Evolutionary conservation across 225 moss, liverwort and hornwort genomes (phyloP).

Genomic region (Bryoerythrophyllum caledonicum): DNA sequence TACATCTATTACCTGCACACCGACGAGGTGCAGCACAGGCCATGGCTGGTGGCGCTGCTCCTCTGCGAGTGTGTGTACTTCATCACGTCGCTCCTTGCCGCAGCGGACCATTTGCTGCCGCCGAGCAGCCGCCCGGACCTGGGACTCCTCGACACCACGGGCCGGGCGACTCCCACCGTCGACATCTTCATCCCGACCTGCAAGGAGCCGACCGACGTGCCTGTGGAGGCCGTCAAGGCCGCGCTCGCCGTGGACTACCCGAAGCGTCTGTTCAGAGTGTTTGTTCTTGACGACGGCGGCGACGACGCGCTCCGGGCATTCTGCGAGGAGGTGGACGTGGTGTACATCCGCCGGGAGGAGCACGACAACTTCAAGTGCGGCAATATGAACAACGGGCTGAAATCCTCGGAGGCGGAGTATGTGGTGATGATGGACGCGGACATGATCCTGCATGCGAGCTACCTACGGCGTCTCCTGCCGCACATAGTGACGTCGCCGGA

Average conservation of each 20-base stretch:
- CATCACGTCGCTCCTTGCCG: neutral
- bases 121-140: neutral
- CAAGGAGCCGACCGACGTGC: constrained; percentile 4
- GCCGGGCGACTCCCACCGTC: neutral
- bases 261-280: neutral
- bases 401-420: neutral
- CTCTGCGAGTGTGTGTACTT: constrained; percentile 7
- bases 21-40: neutral
- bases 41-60: neutral
- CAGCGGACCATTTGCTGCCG: neutral
- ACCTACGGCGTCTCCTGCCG: neutral
- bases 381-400: constrained; percentile 13
- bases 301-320: neutral
- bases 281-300: constrained; percentile 9
- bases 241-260: constrained; percentile 5
- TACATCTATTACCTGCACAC: constrained; percentile 2
- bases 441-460: constrained; percentile 1
- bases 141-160: neutral
- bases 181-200: constrained; percentile 17
- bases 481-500: neutral
- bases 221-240: constrained; percentile 5
- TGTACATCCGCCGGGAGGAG: constrained; percentile 3
- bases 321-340: neutral
- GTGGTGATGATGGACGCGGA: constrained; percentile 19
- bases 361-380: constrained; percentile 16